Base-by-base conservation (phyloP, 352 stramenopile species). In the Phytopythium chamaehyphon region DNA sequence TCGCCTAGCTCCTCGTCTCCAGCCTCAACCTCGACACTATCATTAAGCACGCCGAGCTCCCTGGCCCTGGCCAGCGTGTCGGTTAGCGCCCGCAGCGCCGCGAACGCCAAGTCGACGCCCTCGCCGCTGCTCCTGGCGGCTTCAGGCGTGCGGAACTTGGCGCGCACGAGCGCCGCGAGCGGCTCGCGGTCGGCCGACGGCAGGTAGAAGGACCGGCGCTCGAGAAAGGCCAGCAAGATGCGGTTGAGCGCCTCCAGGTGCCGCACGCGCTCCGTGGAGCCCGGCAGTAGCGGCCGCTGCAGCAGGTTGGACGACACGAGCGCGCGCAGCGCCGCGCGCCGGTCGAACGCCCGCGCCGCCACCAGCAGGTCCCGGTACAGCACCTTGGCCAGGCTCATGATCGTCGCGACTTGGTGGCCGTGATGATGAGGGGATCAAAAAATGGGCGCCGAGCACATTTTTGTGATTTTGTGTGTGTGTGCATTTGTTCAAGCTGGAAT, bases 341-440 rank as follows among this genome's bases (percentile, higher is more conserved):
- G 57, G 65, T 94, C 81, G 42, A 91, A 68, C 36, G 74, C 55
- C 50, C 67, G 69, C 33, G 78, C 76, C 15, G 56, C 61, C 28
- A 54, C 40, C 39, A 92, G 61, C 54, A 94, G 54, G 24, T 94
- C 83, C 10, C 81, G 76, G 58, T 92, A 94, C 37, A 91, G 54
- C 44, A 75, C 50, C 39, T 69, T 73, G 21, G 33, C 47, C 33
- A 91, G 59, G 54, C 68, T 69, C 78, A 88, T 91, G 1, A 23
- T 24, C 4, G 39, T 24, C n/a, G n/a, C 28, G 45, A 6, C 15
- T 6, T 26, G 22, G 8, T 47, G 50, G 26, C 15, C 12, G 18
- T 2, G 6, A 43, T 40, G 19, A 31, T 28, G 16, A 45, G n/a
- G n/a, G n/a, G n/a, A n/a, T n/a, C n/a, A n/a, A n/a, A n/a, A n/a